Percentiles rank a stretch among this genome's conserved stretches.
Evolutionary conservation across 208 protist species (phyloP).

Genomic region (Leishmania braziliensis): DNA sequence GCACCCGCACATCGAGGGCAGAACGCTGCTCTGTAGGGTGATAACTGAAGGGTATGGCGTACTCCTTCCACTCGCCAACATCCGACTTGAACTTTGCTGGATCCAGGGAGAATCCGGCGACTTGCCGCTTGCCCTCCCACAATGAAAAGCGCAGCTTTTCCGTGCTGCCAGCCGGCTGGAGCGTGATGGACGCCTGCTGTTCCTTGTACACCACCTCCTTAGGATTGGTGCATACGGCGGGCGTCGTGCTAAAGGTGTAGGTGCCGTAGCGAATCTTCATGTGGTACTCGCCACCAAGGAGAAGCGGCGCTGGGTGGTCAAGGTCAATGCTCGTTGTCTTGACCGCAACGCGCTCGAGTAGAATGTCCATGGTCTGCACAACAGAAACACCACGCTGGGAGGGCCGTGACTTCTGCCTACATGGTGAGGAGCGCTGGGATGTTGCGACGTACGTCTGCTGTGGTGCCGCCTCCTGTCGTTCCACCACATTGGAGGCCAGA

Average conservation of each 20-base stretch:
- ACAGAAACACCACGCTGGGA: neutral
- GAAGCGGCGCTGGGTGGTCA: constrained; percentile 64
- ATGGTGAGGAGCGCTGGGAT: neutral
- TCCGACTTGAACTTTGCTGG: constrained; percentile 64
- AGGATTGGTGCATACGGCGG: constrained; percentile 50
- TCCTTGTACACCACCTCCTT: constrained; percentile 50
- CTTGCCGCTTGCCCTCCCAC: constrained; percentile 76
- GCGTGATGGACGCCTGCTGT: constrained; percentile 43
- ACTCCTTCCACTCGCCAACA: constrained; percentile 59
- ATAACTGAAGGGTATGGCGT: constrained; percentile 87
- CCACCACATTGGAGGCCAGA: no score
- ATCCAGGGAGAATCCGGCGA: constrained; percentile 83
- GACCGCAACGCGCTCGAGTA: constrained; percentile 65
- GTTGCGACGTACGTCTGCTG: neutral
- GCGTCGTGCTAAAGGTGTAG: constrained; percentile 37
- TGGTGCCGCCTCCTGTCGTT: no score
- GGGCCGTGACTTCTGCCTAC: neutral
- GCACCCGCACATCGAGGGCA: constrained; percentile 70
- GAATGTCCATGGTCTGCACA: constrained; percentile 37
- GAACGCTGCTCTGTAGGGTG: constrained; percentile 70
- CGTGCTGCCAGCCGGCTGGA: constrained; percentile 9
- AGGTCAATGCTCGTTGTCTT: constrained; percentile 57
- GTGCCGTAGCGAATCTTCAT: constrained; percentile 70
- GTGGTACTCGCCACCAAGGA: constrained; percentile 69
- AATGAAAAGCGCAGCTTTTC: constrained; percentile 86